Base-by-base conservation (phyloP, 805 yeast species). In the Saccharomycopsis olivae region DNA sequence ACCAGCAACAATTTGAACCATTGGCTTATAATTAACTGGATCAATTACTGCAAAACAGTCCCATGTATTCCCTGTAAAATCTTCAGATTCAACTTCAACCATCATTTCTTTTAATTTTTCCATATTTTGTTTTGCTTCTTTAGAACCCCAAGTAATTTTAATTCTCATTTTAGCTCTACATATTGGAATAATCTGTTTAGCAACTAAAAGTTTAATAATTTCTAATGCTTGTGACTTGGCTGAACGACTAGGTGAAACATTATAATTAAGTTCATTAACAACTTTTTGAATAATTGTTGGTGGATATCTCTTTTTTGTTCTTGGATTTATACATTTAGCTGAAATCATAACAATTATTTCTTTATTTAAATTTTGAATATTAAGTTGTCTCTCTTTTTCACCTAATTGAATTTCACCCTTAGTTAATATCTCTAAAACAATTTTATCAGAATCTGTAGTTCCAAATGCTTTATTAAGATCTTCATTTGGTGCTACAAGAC, bases 341-440 rank as follows among this genome's bases (percentile, higher is more conserved):
- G 94, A 81, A 23, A 92, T 77, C 33, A 86, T 75, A 36, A 78
- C 85, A 25, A 92, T 62, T 46, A 87, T 78, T 53, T 87, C 95
- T 48, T 85, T 85, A 48, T 77, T 84, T 36, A 79, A 70, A 57
- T 84, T 88, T 40, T 68, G 70, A 44, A 75, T 59, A 56, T 80
- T 79, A 35, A 81, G 78, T 48, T 74, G 80, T 53, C 98, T 69
- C 60, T 92, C 98, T 63, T 85, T 87, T 58, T 86, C 96, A 51
- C 92, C 86, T 39, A 92, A 70, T 57, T 92, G 97, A 49, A 92
- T 79, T 58, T 92, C 98, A 29, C 98, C 98, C 55, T 84, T 86
- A 41, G 73, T 75, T 44, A 92, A 62, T 40, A 92, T 92, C 52
- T 86, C 95, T 38, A 73, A 64, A 19, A 92, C 77, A 36, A 88